phyloP scores from a whole-genome alignment of 2,329 filamentous ascomycete genomes.

The Aureobasidium sp. region DNA sequence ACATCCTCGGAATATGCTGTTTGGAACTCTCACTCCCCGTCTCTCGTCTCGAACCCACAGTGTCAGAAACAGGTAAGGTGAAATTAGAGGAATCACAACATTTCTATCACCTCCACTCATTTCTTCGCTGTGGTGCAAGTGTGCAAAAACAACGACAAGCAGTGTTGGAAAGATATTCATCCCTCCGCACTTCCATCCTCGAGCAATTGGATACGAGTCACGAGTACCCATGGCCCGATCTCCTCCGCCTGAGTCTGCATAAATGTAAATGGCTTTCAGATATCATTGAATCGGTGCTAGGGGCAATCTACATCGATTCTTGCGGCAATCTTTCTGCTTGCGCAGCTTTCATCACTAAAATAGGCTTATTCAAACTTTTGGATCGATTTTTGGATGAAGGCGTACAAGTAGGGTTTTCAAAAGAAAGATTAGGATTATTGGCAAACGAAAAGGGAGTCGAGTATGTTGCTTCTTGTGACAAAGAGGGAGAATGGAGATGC shows the following conservation, averaged over 20 bases:
- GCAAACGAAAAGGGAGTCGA: conserved; percentile 59
- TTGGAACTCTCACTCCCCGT: conserved; percentile 61
- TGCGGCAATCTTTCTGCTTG: conserved; percentile 67
- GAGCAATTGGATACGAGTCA: conserved; percentile 54
- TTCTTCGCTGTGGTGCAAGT: conserved; percentile 36
- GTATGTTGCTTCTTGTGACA: conserved; percentile 47
- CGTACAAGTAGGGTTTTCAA: conserved; percentile 67
- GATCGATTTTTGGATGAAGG: conserved; percentile 61
- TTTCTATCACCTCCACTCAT: conserved; percentile 32
- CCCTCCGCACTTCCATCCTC: conserved; percentile 56
- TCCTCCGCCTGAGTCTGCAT: conserved; percentile 61
- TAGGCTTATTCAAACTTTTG: conserved; percentile 73
- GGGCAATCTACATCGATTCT: conserved; percentile 86
- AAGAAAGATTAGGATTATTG: conserved; percentile 71
- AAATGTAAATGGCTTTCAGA: conserved; percentile 85
- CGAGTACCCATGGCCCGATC: conserved; percentile 79
- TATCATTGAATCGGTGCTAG: conserved; percentile 82
- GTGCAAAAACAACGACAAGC: conserved; percentile 55
- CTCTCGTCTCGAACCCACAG: conserved; percentile 26
- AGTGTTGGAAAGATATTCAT: conserved; percentile 51
- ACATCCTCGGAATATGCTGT: conserved; percentile 81
- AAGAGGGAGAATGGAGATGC: conserved; percentile 30
- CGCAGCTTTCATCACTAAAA: conserved; percentile 61
- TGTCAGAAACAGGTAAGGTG: conserved; percentile 1
- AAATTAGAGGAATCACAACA: conserved; percentile 16